Conservation (phyloP, 169 alveolate genomes). For the Eimeria maxima region DNA sequence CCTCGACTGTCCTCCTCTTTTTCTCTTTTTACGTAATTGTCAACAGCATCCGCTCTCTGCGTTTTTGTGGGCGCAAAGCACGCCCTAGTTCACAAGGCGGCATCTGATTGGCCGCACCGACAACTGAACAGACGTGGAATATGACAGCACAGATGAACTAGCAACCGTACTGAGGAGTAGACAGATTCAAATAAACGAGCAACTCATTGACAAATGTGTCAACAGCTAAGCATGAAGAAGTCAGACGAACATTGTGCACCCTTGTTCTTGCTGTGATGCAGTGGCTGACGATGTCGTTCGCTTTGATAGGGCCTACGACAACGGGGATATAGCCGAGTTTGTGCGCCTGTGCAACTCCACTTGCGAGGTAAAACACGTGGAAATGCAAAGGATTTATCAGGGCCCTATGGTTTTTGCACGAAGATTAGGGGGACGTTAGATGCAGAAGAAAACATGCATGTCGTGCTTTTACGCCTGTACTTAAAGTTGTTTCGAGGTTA, state of each 20-base stretch:
- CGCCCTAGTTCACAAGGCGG: no score
- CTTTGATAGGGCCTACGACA: constrained; percentile 92
- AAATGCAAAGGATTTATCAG: no score
- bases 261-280: not conserved
- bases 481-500: not conserved
- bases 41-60: no score
- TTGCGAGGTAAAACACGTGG: constrained; percentile 83
- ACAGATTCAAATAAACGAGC: not conserved
- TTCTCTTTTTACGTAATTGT: no score
- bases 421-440: no score
- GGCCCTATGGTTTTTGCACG: no score
- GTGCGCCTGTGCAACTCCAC: constrained; percentile 90
- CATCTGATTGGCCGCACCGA: no score
- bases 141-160: no score
- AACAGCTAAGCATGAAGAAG: constrained; percentile 3
- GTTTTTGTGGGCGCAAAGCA: no score
- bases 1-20: no score
- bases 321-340: constrained; percentile 90
- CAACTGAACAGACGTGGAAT: no score
- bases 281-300: constrained; percentile 91
- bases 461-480: not conserved
- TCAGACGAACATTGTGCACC: constrained; percentile 3
- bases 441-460: not conserved
- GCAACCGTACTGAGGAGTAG: not conserved
- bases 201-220: not conserved